Percentiles rank a stretch among this genome's conserved stretches.
Evolutionary conservation across 441 rosid species (phyloP).

Genomic region (Euphorbia schlechtendalii): DNA sequence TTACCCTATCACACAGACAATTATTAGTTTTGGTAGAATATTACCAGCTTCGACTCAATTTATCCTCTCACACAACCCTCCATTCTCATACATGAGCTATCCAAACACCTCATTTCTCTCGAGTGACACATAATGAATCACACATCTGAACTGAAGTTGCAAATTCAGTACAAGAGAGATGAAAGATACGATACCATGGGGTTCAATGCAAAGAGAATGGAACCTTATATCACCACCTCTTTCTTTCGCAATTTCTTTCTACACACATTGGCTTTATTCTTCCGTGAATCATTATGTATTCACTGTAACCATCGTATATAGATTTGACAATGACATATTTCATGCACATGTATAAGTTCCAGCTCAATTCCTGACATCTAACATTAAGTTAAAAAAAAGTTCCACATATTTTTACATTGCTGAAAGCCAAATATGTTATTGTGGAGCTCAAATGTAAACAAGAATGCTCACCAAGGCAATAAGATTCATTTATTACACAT

Average conservation of each 20-base stretch:
- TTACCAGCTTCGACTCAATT: neutral
- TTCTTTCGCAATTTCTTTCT: neutral
- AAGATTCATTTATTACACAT: neutral
- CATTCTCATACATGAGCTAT: neutral
- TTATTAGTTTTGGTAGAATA: neutral
- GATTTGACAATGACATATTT: neutral
- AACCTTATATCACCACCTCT: conserved; percentile 2
- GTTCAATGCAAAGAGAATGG: neutral
- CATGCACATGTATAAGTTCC: neutral
- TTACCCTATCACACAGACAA: neutral
- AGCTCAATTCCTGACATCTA: neutral
- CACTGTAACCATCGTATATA: neutral
- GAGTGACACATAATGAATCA: neutral
- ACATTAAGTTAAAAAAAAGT: no score
- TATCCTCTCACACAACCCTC: neutral
- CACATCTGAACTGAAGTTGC: neutral
- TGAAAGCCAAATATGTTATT: no score
- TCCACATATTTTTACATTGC: no score
- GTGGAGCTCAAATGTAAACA: neutral
- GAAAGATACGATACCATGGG: neutral
- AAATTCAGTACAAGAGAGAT: neutral
- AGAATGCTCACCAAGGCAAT: neutral
- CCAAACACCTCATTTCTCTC: neutral
- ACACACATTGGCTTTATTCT: neutral
- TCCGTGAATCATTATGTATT: neutral